These are phyloP conservation scores for Fusarium newnesense DNA, from an alignment of 2,329 filamentous ascomycete genomes.

Conservation along the genomic window DNA sequence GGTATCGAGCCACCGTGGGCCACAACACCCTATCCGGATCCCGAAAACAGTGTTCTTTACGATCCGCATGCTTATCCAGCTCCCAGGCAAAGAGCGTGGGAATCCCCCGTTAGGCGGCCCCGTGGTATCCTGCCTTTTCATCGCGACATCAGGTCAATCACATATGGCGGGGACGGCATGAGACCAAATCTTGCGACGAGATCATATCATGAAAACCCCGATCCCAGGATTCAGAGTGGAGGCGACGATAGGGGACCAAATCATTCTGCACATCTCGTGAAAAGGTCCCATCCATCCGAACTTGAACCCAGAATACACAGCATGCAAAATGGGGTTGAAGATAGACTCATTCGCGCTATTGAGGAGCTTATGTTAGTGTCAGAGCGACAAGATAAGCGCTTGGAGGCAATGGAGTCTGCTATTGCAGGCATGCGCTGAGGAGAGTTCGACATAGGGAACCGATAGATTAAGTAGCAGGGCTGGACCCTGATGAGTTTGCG, in stretches of 20 bases:
- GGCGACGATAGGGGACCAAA: background rate
- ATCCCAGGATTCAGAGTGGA: background rate
- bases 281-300: too few relatives aligned
- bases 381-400: background rate
- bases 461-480: background rate
- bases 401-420: background rate
- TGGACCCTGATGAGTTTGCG: background rate
- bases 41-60: background rate
- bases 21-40: background rate
- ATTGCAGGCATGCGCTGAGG: background rate
- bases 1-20: background rate
- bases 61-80: background rate
- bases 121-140: background rate
- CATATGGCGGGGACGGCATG: background rate
- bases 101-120: background rate
- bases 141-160: background rate
- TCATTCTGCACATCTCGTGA: too few relatives aligned
- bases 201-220: background rate
- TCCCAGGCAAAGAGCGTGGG: background rate
- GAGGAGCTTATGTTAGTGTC: background rate
- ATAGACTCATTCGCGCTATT: background rate
- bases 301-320: too few relatives aligned
- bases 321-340: background rate
- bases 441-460: background rate
- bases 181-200: background rate